Base-by-base conservation (phyloP, 2,329 filamentous ascomycete genomes). In the Trichoderma cornu-damae region DNA sequence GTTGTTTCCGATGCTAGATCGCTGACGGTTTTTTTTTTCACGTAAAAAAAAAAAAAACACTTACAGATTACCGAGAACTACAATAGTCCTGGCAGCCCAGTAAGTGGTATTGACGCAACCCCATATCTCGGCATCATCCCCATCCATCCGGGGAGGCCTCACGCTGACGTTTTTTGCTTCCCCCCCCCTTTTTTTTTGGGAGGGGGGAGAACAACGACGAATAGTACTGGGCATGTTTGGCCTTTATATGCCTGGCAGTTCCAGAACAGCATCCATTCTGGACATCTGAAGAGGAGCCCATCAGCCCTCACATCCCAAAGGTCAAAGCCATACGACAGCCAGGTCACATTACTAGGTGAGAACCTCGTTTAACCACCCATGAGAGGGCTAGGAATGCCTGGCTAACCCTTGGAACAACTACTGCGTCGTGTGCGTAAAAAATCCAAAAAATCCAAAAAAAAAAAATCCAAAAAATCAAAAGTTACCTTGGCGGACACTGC, bases 211-310 rank as follows among this genome's bases (percentile, higher is more conserved):
- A 43, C 11, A 20, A 7, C 32, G 12, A 34, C 28, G 14, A 42
- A 20, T 14, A 88, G 64, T 91, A 91, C 69, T 92, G 89, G 89
- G 87, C 86, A 52, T 91, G 88, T 72, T 75, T 91, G 20, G 83
- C 87, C 1, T 92, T 92, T 66, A 87, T 88, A 43, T 86, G 86
- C 51, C 76, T 92, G 2, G 87, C 86, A 1, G 78, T 89, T 11
- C 83, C 88, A 0, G 79, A 82, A 47, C 75, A 77, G 1, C 88
- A 91, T 68, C 86, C 87, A 0, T 91, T 92, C 73, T 92, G 89
- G 88, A 80, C 83, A 1, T 82, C 83, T 0, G 66, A 78, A 42
- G 88, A 91, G 65, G 82, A 89, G 63, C 73, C 80, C 51, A 80
- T 82, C 2, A 78, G 76, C 48, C 68, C 74, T 1, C 73, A 76